Evolutionary conservation across 768 basidiomycete genomes (phyloP).

Genomic region (Xerocomus spinulosus): DNA sequence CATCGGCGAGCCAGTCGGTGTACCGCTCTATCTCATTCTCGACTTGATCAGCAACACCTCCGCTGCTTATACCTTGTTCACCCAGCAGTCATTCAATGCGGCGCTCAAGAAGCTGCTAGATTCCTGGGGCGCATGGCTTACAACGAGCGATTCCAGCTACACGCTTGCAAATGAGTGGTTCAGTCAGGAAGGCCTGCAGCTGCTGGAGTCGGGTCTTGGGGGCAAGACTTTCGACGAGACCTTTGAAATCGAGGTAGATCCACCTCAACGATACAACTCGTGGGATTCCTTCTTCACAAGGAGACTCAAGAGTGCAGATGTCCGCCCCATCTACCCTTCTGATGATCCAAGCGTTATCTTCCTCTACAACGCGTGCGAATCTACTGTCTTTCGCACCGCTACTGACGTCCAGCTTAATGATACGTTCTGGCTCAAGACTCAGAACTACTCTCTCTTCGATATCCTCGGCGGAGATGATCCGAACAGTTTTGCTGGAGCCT

Average conservation of each 20-base stretch:
- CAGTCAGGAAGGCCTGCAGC: background rate
- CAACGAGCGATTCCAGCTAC: background rate
- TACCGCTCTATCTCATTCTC: background rate
- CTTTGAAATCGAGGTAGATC: background rate
- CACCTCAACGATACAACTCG: constrained; percentile 11
- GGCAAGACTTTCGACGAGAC: background rate
- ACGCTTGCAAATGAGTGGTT: background rate
- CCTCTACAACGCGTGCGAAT: constrained; percentile 51
- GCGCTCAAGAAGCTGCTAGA: background rate
- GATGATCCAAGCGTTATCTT: constrained; percentile 7
- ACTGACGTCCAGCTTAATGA: constrained; percentile 38
- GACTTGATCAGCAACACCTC: constrained; percentile 1
- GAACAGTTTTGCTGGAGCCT: constrained; percentile 4
- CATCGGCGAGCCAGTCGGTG: background rate
- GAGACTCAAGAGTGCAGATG: constrained; percentile 22
- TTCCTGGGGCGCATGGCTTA: background rate
- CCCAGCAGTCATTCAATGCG: background rate
- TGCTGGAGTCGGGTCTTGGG: background rate
- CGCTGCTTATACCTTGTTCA: background rate
- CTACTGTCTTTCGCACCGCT: constrained; percentile 34
- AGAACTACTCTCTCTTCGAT: constrained; percentile 52
- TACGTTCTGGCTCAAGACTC: constrained; percentile 54
- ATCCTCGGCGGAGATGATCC: constrained; percentile 35
- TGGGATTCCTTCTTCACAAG: constrained; percentile 57
- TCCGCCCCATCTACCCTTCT: constrained; percentile 33